Conservation (phyloP, 257 asterid species). For the Solanum neorickii region DNA sequence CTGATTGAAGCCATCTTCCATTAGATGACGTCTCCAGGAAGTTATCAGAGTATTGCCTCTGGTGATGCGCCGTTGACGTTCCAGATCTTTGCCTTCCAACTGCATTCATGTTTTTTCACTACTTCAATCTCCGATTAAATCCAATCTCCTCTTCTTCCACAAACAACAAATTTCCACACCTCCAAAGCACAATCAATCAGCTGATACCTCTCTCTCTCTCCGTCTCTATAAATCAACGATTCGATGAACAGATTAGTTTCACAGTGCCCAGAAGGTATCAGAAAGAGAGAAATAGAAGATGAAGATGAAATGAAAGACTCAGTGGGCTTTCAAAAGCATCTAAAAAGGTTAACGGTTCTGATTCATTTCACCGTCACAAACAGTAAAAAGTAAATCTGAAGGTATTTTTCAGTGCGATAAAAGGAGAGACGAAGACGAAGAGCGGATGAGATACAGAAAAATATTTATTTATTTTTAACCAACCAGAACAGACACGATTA, state of each 20-base stretch:
- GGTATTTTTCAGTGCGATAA: background rate
- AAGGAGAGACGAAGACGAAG: background rate
- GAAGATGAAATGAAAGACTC: constrained; percentile 1
- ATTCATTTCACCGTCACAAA: constrained; percentile 2
- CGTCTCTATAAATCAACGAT: background rate
- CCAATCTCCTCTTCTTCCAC: constrained; percentile 1
- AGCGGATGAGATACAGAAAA: background rate
- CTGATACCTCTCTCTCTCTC: background rate
- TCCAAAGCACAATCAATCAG: background rate
- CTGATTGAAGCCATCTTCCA: constrained; percentile 91
- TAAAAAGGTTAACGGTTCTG: constrained; percentile 11
- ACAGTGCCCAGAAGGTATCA: background rate
- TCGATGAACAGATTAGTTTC: background rate
- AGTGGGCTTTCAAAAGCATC: background rate
- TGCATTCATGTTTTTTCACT: constrained; percentile 51
- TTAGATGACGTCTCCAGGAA: constrained; percentile 61
- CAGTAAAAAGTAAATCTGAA: background rate
- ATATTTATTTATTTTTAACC: background rate
- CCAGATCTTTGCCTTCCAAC: constrained; percentile 87
- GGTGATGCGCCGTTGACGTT: constrained; percentile 66
- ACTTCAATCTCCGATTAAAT: constrained; percentile 6
- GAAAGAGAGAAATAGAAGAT: background rate
- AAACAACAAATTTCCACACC: background rate
- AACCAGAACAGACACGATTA: background rate
- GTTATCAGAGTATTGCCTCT: constrained; percentile 79